Evolutionary conservation across 164 flowering plant genomes (phyloP), one percentile per base, ranked within the genome.

Genomic region (Magnolia changhungtana): DNA sequence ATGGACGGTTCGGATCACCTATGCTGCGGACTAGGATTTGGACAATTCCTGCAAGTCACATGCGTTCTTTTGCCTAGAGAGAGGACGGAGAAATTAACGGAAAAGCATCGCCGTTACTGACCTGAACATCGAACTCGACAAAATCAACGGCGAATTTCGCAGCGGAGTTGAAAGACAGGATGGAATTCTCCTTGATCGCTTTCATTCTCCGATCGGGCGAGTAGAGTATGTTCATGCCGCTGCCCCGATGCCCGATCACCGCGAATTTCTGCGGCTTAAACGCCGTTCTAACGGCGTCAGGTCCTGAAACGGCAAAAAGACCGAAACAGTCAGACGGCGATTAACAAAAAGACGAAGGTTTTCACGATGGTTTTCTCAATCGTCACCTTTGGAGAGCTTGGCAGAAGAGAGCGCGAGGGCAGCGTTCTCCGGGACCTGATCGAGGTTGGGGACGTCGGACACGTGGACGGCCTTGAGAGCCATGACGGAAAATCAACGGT

Each of bases 111-210:
- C 49, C 20, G 50, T 27, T 67, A 67, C 71, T 2, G 19, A 93
- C 98, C 93, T 94, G 98, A 83, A 94, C 98, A 63, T 94, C 97
- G 61, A 94, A 94, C 72, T 94, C 98, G 45, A 94, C 84, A 79
- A 82, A 94, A 77, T 92, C 95, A 52, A 92, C 59, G 58, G 84
- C 82, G 74, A 80, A 84, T 1, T 82, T 80, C 0, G 83, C 88
- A 49, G 97, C 98, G 1, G 85, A 61, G 59, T 92, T 89, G 84
- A 94, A 92, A 2, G 98, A 94, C 1, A 84, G 77, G 63, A 94
- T 80, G 0, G 97, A 84, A 68, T 94, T 94, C 81, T 94, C 98
- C 72, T 90, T 94, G 21, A 90, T 67, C 1, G 86, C 80, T 74
- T 88, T 86, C 91, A 91, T 85, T 76, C 95, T 89, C 63, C 69